Conservation (phyloP, 106 monocot genomes). For the Dioscorea alata region DNA sequence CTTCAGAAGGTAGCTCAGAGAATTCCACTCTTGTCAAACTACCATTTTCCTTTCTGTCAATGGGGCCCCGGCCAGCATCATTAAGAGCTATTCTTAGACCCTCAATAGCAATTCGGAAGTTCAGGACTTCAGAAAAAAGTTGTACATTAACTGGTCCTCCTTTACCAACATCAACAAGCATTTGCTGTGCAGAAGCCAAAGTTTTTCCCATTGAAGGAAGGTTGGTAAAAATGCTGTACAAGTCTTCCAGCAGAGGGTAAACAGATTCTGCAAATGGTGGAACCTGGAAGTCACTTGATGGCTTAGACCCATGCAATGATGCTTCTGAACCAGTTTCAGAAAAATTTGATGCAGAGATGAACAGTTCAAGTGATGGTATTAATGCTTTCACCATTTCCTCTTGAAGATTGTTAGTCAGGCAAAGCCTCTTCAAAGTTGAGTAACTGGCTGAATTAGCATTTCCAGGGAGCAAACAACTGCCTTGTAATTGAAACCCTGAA, state of each 20-base stretch:
- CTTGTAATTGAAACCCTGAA: conserved; percentile 18
- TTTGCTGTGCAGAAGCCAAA: conserved; percentile 49
- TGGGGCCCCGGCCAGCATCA: conserved; percentile 34
- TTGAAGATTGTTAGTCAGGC: conserved; percentile 29
- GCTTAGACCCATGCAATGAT: conserved; percentile 14
- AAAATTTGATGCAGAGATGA: conserved; percentile 14
- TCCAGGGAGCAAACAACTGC: conserved; percentile 32
- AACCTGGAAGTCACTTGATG: conserved; percentile 27
- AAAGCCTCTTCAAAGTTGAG: conserved; percentile 28
- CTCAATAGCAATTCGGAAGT: conserved; percentile 60
- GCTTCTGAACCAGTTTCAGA: conserved; percentile 7
- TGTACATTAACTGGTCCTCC: conserved; percentile 42
- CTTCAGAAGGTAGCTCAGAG: conserved; percentile 51
- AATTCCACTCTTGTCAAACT: conserved; percentile 29
- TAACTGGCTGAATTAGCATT: conserved; percentile 12
- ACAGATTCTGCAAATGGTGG: conserved; percentile 55
- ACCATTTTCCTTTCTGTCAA: conserved; percentile 20
- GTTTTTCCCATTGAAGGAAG: conserved; percentile 52
- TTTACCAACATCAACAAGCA: conserved; percentile 44
- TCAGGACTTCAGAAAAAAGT: conserved; percentile 42
- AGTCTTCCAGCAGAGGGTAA: conserved; percentile 54
- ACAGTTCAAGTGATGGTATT: conserved; percentile 26
- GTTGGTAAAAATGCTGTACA: conserved; percentile 44
- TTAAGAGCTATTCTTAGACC: conserved; percentile 67
- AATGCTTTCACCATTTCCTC: conserved; percentile 49